Base-by-base conservation (phyloP, 2,329 filamentous ascomycete genomes). In the Pyrenochaeta sp. region DNA sequence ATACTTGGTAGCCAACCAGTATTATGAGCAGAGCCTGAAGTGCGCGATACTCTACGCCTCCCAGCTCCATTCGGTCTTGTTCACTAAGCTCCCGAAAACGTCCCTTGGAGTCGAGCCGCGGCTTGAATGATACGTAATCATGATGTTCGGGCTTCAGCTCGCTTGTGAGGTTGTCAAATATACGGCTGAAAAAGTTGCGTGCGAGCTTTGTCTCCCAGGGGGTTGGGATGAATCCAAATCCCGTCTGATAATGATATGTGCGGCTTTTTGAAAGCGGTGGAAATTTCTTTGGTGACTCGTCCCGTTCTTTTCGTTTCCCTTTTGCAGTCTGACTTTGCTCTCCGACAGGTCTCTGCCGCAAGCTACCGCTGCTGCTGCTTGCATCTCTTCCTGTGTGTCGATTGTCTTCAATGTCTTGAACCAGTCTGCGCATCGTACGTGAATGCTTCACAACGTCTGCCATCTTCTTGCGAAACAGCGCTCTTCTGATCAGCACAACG, bases 41-140 rank as follows among this genome's bases (percentile, higher is more conserved):
- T 29, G 77, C 80, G 0, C 80, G 76, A 37, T 84, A 84, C 61
- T 84, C 82, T 31, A 83, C 79, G 0, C 82, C 82, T 1, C 82
- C 82, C 3, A 84, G 69, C n/a, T 73, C 69, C 15, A 78, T 72
- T 5, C 79, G 73, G 37, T 81, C 77, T 11, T 75, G 72, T 21
- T 75, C 66, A 10, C 74, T 78, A 23, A 82, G 56, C 61, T 67
- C 65, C 6, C 62, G 61, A 36, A 77, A 73, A 0, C 72, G 64
- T 4, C 69, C 71, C 44, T 62, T 66, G 1, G 60, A 60, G 32
- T 75, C 72, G 1, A 73, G 49, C 3, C 58, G 57, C 5, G 70
- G 68, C 11, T 72, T 62, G 52, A 73, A 75, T 1, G 69, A 73
- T 2, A 75, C 39, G 40, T 74, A 75, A 27, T 63, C 56, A 9